Base-by-base conservation (phyloP, 805 yeast species). In the Candida multigemmis region DNA sequence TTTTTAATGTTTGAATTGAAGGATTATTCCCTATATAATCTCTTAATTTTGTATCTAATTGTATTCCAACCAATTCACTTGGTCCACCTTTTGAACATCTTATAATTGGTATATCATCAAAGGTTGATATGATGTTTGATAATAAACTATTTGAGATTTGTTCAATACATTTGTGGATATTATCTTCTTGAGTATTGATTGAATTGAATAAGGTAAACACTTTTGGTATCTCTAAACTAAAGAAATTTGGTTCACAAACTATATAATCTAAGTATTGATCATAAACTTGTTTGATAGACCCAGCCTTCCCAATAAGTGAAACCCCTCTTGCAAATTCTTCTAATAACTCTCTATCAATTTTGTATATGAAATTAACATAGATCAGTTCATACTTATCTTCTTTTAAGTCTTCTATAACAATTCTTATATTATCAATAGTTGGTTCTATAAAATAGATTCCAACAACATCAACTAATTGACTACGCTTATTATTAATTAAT, bases 21-120 rank as follows among this genome's bases (percentile, higher is more conserved):
- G 33, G 24, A 23, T 36, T 32, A 49, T 86, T 89, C 32, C 80
- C 70, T 22, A 86, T 80, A 46, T 84, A 81, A 45, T 91, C 96
- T 30, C 97, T 69, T 35, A 91, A 62, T 45, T 75, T 78, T 42
- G 74, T 71, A 45, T 93, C 96, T 34, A 91, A 65, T 43, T 79
- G 82, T 40, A 79, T 81, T 2, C 96, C 94, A 20, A 91, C 81
- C 46, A 87, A 69, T 49, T 91, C 97, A 2, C 97, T 96, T 0
- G 99, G 93, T 1, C 96, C 96, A 25, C 93, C 93, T 22, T 78
- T 65, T 23, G 91, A 87, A 27, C 95, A 79, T 43, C 99, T 71
- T 35, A 91, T 84, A 26, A 91, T 75, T 1, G 99, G 99, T 17
- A 91, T 72, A 6, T 76, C 67, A 9, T 79, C 83, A 47, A 75